phyloP scores from a whole-genome alignment of 495 filamentous ascomycete species.

The Xylaria grammica region DNA sequence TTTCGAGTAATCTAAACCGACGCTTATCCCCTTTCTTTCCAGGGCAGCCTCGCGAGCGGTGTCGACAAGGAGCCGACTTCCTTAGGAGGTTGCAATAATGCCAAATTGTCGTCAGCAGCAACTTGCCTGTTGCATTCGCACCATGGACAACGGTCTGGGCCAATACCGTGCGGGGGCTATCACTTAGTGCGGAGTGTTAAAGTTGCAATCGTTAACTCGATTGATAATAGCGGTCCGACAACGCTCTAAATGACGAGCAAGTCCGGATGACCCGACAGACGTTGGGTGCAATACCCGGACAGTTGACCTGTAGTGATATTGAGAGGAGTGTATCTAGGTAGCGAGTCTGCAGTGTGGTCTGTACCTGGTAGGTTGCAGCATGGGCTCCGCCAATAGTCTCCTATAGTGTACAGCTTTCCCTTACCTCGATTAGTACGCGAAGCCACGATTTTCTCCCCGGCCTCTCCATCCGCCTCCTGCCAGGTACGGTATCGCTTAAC shows the following conservation, averaged over 20 bases:
- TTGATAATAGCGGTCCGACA: not conserved
- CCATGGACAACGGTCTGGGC: not conserved
- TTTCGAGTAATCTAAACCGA: not conserved
- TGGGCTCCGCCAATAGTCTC: constrained; percentile 5
- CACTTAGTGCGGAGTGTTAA: not conserved
- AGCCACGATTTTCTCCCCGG: constrained; percentile 1
- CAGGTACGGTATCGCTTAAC: not conserved
- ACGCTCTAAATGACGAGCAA: not conserved
- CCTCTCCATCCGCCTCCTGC: not conserved
- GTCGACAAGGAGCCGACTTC: not conserved
- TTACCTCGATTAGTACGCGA: not conserved
- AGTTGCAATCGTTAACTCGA: constrained; percentile 1
- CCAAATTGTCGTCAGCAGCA: not conserved
- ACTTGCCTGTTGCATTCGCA: not conserved
- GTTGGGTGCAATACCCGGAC: not conserved
- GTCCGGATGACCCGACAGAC: not conserved
- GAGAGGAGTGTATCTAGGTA: not conserved
- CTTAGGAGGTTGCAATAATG: constrained; percentile 2
- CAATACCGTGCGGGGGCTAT: not conserved
- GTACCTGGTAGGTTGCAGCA: not conserved
- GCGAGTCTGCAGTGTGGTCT: not conserved
- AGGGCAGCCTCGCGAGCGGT: not conserved
- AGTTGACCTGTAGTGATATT: not conserved
- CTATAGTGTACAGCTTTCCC: not conserved
- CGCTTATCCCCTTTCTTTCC: not conserved